A percentile compares a stretch with the other conserved stretches of the same genome.
phyloP scores from a whole-genome alignment of 2,329 filamentous ascomycete genomes.

The Leptographium lundbergii region DNA sequence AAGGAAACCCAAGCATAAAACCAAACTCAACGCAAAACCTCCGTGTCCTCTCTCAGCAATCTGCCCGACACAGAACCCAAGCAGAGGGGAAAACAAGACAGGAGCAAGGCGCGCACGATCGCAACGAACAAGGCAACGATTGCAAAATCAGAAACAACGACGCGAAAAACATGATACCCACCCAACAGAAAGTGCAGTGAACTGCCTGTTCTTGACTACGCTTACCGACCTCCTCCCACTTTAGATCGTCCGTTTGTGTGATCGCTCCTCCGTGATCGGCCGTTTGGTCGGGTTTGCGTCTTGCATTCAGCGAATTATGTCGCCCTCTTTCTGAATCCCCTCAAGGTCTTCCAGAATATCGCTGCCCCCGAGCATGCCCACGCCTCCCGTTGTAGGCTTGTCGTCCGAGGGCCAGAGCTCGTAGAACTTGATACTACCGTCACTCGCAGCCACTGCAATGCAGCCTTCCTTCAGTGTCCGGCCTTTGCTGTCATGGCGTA shows the following conservation, averaged over 20 bases:
- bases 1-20: neutral
- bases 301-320: slow-evolving; percentile 50
- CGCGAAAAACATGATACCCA: neutral
- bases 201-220: neutral
- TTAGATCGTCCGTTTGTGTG: neutral
- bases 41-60: neutral
- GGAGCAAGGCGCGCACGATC: too few relatives aligned
- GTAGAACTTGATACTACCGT: slow-evolving; percentile 88
- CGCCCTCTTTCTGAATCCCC: slow-evolving; percentile 62
- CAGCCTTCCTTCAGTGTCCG: slow-evolving; percentile 60
- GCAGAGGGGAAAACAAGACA: too few relatives aligned
- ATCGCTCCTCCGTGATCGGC: neutral
- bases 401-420: slow-evolving; percentile 71
- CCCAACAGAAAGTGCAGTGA: neutral
- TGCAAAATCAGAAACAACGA: neutral
- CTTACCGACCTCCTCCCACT: neutral
- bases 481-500: slow-evolving; percentile 27
- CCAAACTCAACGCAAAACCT: neutral
- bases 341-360: slow-evolving; percentile 74
- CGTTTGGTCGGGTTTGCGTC: neutral
- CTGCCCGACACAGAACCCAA: neutral
- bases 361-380: slow-evolving; percentile 63
- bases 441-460: slow-evolving; percentile 82
- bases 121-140: too few relatives aligned
- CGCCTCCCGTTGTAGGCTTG: slow-evolving; percentile 37